phyloP scores from a whole-genome alignment of 495 filamentous ascomycete genomes.

The Pyrenula aspistea region DNA sequence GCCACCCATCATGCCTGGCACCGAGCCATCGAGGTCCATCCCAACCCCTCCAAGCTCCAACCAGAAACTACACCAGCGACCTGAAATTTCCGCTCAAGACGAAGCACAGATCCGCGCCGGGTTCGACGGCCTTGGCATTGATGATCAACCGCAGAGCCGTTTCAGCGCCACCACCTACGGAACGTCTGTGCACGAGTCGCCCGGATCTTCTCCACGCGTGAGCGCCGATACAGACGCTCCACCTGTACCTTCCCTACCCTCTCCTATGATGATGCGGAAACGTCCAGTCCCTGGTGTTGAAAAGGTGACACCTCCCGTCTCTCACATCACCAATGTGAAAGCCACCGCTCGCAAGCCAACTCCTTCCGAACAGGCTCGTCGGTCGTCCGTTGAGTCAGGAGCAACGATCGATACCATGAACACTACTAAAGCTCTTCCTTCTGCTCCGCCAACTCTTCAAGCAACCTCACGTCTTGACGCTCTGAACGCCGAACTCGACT shows the following conservation, averaged over 20 bases:
- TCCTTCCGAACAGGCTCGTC: slow-evolving; percentile 28
- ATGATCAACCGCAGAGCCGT: slow-evolving; percentile 31
- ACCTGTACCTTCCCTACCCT: slow-evolving; percentile 19
- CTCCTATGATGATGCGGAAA: slow-evolving; percentile 35
- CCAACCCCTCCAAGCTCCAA: neutral
- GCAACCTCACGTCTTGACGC: slow-evolving; percentile 50
- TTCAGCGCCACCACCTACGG: slow-evolving; percentile 66
- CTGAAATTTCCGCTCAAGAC: neutral
- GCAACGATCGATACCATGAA: slow-evolving; percentile 24
- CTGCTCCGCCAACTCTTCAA: slow-evolving; percentile 42
- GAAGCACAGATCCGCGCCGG: neutral
- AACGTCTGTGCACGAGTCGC: slow-evolving; percentile 30
- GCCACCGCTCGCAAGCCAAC: slow-evolving; percentile 16
- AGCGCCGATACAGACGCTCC: slow-evolving; percentile 24
- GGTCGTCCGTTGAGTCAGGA: slow-evolving; percentile 42
- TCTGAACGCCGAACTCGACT: slow-evolving; percentile 54
- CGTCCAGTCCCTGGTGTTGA: slow-evolving; percentile 27
- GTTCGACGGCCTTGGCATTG: neutral
- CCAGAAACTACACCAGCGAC: neutral
- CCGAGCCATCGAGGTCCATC: neutral
- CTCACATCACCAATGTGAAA: slow-evolving; percentile 4
- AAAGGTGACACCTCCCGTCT: neutral
- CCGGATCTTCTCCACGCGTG: slow-evolving; percentile 14
- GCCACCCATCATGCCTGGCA: neutral
- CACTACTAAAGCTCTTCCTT: slow-evolving; percentile 44